Evolutionary conservation across 257 asterid genomes (phyloP).

Genomic region (Solanum tacnaense): DNA sequence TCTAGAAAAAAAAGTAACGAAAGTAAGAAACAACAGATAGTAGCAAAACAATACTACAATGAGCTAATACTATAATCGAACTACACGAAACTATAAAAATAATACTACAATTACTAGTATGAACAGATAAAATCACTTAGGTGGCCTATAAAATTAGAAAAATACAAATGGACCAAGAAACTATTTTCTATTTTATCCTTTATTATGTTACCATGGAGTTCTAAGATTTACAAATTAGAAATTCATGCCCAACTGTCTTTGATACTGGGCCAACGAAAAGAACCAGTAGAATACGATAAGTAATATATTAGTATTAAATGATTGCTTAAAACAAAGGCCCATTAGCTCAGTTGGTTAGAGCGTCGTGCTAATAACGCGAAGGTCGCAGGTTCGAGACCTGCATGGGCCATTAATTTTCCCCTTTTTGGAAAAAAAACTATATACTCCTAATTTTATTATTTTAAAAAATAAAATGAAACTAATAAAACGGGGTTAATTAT

Average conservation of each 20-base stretch:
- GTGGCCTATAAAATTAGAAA: neutral
- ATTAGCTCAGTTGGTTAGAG: conserved; percentile 39
- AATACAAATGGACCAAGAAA: neutral
- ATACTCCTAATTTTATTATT: neutral
- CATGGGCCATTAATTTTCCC: conserved; percentile 9
- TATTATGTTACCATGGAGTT: neutral
- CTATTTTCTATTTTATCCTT: neutral
- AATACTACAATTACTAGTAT: neutral
- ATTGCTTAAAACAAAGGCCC: neutral
- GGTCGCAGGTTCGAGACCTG: conserved; percentile 35
- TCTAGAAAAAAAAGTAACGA: too few species aligned
- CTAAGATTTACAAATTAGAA: neutral
- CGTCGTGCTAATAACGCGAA: conserved; percentile 34
- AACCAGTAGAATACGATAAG: too few species aligned
- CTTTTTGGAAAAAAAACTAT: too few species aligned
- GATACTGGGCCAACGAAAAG: neutral
- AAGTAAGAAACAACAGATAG: too few species aligned
- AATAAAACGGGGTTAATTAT: neutral
- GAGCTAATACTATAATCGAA: neutral
- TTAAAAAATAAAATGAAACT: too few species aligned
- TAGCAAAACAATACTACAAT: too few species aligned
- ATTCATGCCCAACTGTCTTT: neutral
- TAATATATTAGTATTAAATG: rapidly evolving
- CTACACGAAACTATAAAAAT: neutral
- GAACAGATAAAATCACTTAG: neutral